Evolutionary conservation across 2,329 filamentous ascomycete genomes (phyloP), one percentile per base, ranked within the genome.

Genomic region (Fusarium humuli): DNA sequence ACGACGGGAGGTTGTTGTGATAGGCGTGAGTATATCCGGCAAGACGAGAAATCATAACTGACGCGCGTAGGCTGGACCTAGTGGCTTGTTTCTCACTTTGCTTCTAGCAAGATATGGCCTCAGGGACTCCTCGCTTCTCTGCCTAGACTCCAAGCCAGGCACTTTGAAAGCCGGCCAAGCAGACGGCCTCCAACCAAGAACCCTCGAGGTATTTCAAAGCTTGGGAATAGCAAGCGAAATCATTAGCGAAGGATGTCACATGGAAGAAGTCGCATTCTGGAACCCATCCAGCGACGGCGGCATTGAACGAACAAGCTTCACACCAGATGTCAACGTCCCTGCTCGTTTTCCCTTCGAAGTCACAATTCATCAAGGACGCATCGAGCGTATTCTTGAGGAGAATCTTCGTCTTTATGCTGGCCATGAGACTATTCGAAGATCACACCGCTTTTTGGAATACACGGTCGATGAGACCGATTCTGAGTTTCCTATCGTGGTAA

Each of bases 221-320:
- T 7, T 65, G 1, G 60, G 62, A 3, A 65, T 65, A n/a, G 62
- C 60, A 1, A 59, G 53, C 3, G 62, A 65, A 22, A 58, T 65
- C 4, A 41, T 65, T 6, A 58, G 61, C 1, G 62, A 65, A 11
- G 62, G 62, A 3, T 65, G 62, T 4, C 62, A 65, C 14, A 65
- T 65, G 62, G 62, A 65, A 29, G 61, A 65, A 25, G 60, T 65
- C 7, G 62, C 60, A 0, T 65, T 65, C 8, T 65, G 62, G 62
- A 65, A 65, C 27, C 62, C 62, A 6, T 9, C 41, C 7, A 45
- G 20, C 20, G 10, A 45, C 3, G 20, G 44, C 0, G 62, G 62
- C 3, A 65, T 65, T n/a, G 62, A 65, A 1, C 40, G 62, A 7
- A 65, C 60, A 0, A 65, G 62, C 20, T 65, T 65, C 13, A 55